These are phyloP conservation scores for Penicillium coffeae DNA, from an alignment of 495 filamentous ascomycete species.

Conservation along the genomic window DNA sequence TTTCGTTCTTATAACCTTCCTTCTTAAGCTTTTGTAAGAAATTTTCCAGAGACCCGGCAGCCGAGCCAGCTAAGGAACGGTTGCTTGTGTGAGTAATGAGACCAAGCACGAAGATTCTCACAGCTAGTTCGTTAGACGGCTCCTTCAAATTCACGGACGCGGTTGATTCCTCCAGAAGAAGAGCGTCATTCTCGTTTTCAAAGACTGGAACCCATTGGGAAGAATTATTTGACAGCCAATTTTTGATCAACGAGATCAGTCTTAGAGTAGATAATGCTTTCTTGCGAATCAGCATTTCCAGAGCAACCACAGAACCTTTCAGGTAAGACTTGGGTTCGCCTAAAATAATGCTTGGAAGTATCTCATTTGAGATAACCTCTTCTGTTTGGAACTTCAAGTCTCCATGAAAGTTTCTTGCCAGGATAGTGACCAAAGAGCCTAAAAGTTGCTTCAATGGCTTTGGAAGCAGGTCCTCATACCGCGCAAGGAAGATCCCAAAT, in stretches of 20 bases:
- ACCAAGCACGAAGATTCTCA: constrained; percentile 33
- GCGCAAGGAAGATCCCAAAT: constrained; percentile 68
- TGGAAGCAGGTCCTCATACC: constrained; percentile 68
- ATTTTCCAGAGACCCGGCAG: constrained; percentile 60
- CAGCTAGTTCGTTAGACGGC: constrained; percentile 15
- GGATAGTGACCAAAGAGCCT: constrained; percentile 50
- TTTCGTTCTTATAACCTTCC: constrained; percentile 6
- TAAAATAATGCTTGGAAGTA: constrained; percentile 36
- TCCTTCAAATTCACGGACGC: constrained; percentile 6
- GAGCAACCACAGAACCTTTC: constrained; percentile 38
- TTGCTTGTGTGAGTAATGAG: constrained; percentile 35
- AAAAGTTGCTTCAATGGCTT: constrained; percentile 74
- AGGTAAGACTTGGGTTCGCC: constrained; percentile 38
- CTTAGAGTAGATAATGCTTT: constrained; percentile 28
- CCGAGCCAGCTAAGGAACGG: constrained; percentile 58
- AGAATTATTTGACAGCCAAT: constrained; percentile 32
- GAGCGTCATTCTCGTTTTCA: constrained; percentile 27
- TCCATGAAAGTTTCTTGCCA: constrained; percentile 45
- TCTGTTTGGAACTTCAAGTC: constrained; percentile 19
- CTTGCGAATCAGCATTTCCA: constrained; percentile 42
- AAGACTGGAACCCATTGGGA: constrained; percentile 28
- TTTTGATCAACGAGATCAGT: constrained; percentile 25
- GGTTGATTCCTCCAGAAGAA: constrained; percentile 18
- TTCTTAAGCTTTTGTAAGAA: constrained; percentile 48
- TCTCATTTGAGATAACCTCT: constrained; percentile 19